Percentiles rank a stretch among this genome's conserved stretches.
Evolutionary conservation across 2,329 filamentous ascomycete genomes (phyloP).

Genomic region (Penicillium sp.): DNA sequence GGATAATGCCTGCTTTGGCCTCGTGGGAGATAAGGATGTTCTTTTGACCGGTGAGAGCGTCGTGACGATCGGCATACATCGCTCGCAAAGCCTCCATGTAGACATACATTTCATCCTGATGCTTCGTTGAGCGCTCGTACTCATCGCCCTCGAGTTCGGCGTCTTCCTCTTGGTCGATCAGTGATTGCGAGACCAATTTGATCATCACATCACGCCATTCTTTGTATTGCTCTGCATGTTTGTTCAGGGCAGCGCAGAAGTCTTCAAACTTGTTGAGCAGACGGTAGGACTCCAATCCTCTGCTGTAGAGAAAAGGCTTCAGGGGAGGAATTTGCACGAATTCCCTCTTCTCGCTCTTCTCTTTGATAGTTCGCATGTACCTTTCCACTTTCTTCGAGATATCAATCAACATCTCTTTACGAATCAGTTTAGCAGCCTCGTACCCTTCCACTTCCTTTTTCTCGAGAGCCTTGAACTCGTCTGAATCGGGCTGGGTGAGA

Average conservation of each 20-base stretch:
- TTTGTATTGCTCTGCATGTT: constrained; percentile 71
- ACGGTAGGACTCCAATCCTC: constrained; percentile 73
- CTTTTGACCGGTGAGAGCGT: constrained; percentile 74
- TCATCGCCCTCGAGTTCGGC: constrained; percentile 84
- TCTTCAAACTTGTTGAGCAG: constrained; percentile 69
- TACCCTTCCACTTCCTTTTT: constrained; percentile 74
- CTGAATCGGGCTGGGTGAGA: constrained; percentile 68
- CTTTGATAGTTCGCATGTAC: constrained; percentile 66
- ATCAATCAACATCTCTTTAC: constrained; percentile 74
- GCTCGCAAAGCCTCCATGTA: constrained; percentile 80
- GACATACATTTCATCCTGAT: constrained; percentile 86
- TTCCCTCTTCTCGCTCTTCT: constrained; percentile 55
- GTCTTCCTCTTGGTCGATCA: constrained; percentile 82
- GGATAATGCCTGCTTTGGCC: constrained; percentile 62
- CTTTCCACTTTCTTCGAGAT: constrained; percentile 62
- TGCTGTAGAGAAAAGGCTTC: constrained; percentile 53
- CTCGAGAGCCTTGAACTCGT: constrained; percentile 69
- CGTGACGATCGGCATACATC: constrained; percentile 76
- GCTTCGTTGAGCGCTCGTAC: constrained; percentile 82
- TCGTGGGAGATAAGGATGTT: constrained; percentile 78
- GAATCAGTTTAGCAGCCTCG: constrained; percentile 74
- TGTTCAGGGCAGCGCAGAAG: constrained; percentile 69
- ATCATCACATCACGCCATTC: constrained; percentile 76
- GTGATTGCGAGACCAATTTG: constrained; percentile 70
- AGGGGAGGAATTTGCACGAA: constrained; percentile 70